phyloP scores from a whole-genome alignment of 140 eudicot species.

The Anethum foeniculum region DNA sequence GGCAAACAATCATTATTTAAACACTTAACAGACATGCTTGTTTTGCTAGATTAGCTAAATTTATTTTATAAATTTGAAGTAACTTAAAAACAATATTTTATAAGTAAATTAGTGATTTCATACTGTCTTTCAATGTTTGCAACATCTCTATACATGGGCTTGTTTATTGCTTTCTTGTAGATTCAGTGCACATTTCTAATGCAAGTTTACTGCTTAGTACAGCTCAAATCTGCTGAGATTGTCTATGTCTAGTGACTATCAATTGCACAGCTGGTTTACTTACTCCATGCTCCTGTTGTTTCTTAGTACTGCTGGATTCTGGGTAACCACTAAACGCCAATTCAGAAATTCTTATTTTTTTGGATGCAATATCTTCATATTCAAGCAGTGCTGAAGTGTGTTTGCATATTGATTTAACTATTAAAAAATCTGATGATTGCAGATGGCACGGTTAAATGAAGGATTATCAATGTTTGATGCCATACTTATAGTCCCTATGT shows the following conservation, averaged over 20 bases:
- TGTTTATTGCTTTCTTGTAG: slow-evolving; percentile 10
- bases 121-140: neutral
- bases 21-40: neutral
- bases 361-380: neutral
- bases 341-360: neutral
- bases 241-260: slow-evolving; percentile 81
- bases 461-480: slow-evolving; percentile 90
- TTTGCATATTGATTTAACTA: slow-evolving; percentile 9
- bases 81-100: neutral
- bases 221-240: slow-evolving; percentile 88
- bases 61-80: neutral
- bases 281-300: slow-evolving; percentile 81
- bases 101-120: neutral
- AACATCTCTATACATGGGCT: neutral
- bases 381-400: neutral
- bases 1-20: neutral
- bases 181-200: slow-evolving; percentile 6
- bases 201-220: slow-evolving; percentile 22
- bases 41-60: neutral
- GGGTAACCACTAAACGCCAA: slow-evolving; percentile 46
- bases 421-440: slow-evolving; percentile 20
- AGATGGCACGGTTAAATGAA: slow-evolving; percentile 98
- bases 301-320: slow-evolving; percentile 95
- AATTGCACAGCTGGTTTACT: slow-evolving; percentile 93
- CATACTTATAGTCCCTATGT: slow-evolving; percentile 96